phyloP scores from a whole-genome alignment of 306 rosid genomes.

The Glycine latifolia region DNA sequence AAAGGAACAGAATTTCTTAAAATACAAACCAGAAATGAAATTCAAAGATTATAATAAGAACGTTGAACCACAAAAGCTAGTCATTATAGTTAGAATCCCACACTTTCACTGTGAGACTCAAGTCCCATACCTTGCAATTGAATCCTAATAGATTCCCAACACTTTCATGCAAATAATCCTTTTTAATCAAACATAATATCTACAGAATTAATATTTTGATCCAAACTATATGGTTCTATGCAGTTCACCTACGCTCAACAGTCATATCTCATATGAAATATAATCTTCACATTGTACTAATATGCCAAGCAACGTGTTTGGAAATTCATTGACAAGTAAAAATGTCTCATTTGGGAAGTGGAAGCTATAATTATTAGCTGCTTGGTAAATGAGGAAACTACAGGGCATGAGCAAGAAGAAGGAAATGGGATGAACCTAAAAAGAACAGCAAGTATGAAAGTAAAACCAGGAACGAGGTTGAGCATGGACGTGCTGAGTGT shows the following conservation, averaged over 20 bases:
- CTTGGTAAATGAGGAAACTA: too few relatives aligned
- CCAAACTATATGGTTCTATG: not conserved
- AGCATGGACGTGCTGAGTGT: conserved; percentile 79
- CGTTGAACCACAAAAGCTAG: not conserved
- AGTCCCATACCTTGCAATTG: not conserved
- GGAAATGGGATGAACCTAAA: conserved; percentile 56
- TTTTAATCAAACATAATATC: not conserved
- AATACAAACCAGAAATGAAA: conserved; percentile 15
- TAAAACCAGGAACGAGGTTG: conserved; percentile 80
- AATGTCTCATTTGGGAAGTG: too few relatives aligned
- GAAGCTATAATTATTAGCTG: too few relatives aligned
- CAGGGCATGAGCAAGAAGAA: not conserved
- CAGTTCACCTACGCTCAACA: conserved; percentile 1
- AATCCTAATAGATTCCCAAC: not conserved
- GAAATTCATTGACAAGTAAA: too few relatives aligned
- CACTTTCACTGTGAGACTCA: not conserved
- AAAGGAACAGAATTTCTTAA: conserved; percentile 9
- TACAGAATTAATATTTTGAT: conserved; percentile 1
- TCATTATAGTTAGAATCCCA: not conserved
- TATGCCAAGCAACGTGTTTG: not conserved
- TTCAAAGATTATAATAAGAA: not conserved
- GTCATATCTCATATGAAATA: not conserved
- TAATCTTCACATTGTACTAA: not conserved
- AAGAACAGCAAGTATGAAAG: conserved; percentile 70
- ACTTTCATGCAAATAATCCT: not conserved